Evolutionary conservation across 2,329 filamentous ascomycete species (phyloP), one percentile per base, ranked within the genome.

Genomic region (Aspergillus costaricaensis): DNA sequence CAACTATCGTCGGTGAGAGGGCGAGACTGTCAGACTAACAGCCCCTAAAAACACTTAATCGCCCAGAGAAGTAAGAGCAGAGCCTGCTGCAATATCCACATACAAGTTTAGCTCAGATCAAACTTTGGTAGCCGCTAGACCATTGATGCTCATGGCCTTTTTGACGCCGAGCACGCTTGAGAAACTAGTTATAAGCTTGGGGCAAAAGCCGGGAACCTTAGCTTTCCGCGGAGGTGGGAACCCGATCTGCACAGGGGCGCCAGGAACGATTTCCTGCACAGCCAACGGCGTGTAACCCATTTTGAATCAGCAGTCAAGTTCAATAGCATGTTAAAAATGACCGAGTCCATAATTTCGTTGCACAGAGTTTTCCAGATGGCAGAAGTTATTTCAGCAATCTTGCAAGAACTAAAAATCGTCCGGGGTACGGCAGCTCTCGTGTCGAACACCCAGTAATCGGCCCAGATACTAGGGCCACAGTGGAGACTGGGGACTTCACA

Each of bases 131-230:
- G 36, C 41, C n/a, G 36, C 47, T 43, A 30, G 56, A 32, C 61
- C 59, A 64, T 59, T 65, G 43, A 59, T 58, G 14, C 39, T 50
- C 44, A 21, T 30, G 14, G 32, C 25, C 30, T n/a, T 17, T 43
- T 54, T 53, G 62, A 38, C 44, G 57, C 59, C 15, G 41, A 44
- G 19, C 41, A 44, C 41, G 48, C 48, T 41, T 47, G 60, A 48
- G 57, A 58, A 52, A 57, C 59, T 62, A 36, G 32, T 36, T 36
- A 63, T 63, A 63, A 53, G 60, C 49, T 60, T 61, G 61, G 64
- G 61, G 57, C 30, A 61, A 55, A 53, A 54, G 55, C 62, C 62
- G 60, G 51, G 55, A 39, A 47, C 55, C 55, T 63, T 65, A 66
- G 62, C 62, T 61, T 60, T 62, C 53, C 43, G 47, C 44, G 39